phyloP scores from a whole-genome alignment of 2,329 filamentous ascomycete genomes.

The Monosporascus sp. region DNA sequence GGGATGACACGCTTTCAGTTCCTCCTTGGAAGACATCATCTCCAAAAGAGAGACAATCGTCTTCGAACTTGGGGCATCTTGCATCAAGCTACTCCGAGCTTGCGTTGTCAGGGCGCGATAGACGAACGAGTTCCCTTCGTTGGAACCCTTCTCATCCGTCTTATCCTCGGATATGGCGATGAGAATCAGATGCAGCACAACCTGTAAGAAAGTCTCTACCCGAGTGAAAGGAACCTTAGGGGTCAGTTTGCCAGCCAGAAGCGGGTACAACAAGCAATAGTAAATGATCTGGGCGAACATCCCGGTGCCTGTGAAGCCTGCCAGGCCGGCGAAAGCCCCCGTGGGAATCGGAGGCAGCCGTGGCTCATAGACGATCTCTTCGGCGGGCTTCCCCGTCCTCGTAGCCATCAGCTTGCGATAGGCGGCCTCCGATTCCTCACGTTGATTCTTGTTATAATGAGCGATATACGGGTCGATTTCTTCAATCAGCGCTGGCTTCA shows the following conservation, averaged over 20 bases:
- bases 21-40: conserved; percentile 60
- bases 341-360: conserved; percentile 70
- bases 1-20: conserved; percentile 76
- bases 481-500: conserved; percentile 80
- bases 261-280: conserved; percentile 77
- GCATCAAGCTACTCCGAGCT: conserved; percentile 58
- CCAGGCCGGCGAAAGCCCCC: conserved; percentile 71
- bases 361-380: conserved; percentile 90
- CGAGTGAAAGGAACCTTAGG: conserved; percentile 75
- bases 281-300: conserved; percentile 89
- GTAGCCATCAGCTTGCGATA: conserved; percentile 85
- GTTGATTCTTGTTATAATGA: conserved; percentile 94
- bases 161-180: conserved; percentile 82
- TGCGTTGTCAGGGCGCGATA: conserved; percentile 62
- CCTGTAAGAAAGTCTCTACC: conserved; percentile 86
- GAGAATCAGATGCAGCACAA: conserved; percentile 81
- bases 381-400: conserved; percentile 72
- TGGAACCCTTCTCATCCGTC: conserved; percentile 47
- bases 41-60: conserved; percentile 63
- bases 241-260: conserved; percentile 63
- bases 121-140: conserved; percentile 62
- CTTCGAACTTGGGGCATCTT: conserved; percentile 49
- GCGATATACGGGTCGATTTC: conserved; percentile 93
- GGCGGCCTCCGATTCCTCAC: conserved; percentile 87
- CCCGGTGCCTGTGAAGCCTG: conserved; percentile 75